A percentile compares a stretch with the other conserved stretches of the same genome.
Conservation (phyloP, 768 basidiomycete species). For the Pholiota molesta region DNA sequence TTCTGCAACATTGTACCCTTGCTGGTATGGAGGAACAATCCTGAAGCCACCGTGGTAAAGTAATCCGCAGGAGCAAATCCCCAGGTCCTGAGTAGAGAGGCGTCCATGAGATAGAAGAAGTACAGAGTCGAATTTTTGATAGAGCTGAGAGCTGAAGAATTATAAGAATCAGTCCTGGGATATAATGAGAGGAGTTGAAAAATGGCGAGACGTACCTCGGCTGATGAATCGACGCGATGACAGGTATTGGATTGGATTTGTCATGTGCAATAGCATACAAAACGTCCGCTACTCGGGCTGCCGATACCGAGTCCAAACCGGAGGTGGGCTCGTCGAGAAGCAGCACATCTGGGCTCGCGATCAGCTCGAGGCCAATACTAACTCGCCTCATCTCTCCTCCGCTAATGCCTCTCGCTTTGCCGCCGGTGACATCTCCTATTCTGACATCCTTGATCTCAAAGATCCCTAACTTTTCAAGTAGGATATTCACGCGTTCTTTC, state of each 20-base stretch:
- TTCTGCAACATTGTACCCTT: slow-evolving; percentile 92
- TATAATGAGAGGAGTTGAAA: not conserved
- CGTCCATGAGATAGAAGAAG: slow-evolving; percentile 78
- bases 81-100: slow-evolving; percentile 81
- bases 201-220: slow-evolving; percentile 54
- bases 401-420: slow-evolving; percentile 80
- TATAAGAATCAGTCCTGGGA: not conserved
- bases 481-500: slow-evolving; percentile 61
- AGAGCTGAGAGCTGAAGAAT: slow-evolving; percentile 68
- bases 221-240: slow-evolving; percentile 88
- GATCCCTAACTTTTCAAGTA: slow-evolving; percentile 83
- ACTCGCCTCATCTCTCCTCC: slow-evolving; percentile 92
- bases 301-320: slow-evolving; percentile 86
- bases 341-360: slow-evolving; percentile 82
- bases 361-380: slow-evolving; percentile 87
- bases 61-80: slow-evolving; percentile 68
- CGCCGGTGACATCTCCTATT: slow-evolving; percentile 68
- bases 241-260: slow-evolving; percentile 67
- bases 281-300: slow-evolving; percentile 76
- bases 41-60: slow-evolving; percentile 52
- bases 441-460: slow-evolving; percentile 65
- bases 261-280: slow-evolving; percentile 78
- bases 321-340: slow-evolving; percentile 88
- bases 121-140: slow-evolving; percentile 83
- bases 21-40: slow-evolving; percentile 55